Conservation (phyloP, 345 rosid genomes). For the Bruguiera parviflora region DNA sequence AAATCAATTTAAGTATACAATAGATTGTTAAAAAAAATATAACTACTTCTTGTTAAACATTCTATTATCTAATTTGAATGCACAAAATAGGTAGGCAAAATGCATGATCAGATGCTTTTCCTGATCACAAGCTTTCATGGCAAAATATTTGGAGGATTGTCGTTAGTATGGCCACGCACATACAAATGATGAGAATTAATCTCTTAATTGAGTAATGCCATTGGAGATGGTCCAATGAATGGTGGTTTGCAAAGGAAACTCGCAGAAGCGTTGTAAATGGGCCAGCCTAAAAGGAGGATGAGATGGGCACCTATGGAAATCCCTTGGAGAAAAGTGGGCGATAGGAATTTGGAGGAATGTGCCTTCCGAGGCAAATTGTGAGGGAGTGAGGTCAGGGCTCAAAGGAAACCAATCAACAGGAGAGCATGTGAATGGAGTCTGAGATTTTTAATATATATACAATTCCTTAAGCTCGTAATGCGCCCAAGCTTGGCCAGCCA, state of each 20-base stretch:
- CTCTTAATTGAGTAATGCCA: slow-evolving; percentile 17
- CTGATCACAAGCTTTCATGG: too few relatives aligned
- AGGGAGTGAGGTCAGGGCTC: neutral
- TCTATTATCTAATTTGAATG: too few relatives aligned
- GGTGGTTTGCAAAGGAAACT: neutral
- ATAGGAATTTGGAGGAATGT: slow-evolving; percentile 16
- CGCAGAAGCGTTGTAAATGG: slow-evolving; percentile 12
- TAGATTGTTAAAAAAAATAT: too few relatives aligned
- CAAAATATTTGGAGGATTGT: slow-evolving; percentile 19
- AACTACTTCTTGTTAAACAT: too few relatives aligned
- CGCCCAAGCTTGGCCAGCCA: slow-evolving; percentile 11
- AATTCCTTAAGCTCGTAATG: neutral
- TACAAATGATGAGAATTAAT: slow-evolving; percentile 13
- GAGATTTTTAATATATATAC: neutral
- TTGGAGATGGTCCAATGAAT: slow-evolving; percentile 2
- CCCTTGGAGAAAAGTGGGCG: neutral
- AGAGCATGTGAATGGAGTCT: slow-evolving; percentile 41
- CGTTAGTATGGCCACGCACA: neutral
- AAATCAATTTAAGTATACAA: too few relatives aligned
- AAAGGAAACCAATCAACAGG: slow-evolving; percentile 1
- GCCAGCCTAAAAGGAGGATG: neutral
- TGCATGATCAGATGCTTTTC: slow-evolving; percentile 35
- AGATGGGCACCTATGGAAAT: slow-evolving; percentile 7
- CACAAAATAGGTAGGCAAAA: slow-evolving; percentile 20
- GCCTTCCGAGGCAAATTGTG: slow-evolving; percentile 23